These are phyloP conservation scores for Alternaria viburni DNA, from an alignment of 2,329 filamentous ascomycete species.

Conservation along the genomic window DNA sequence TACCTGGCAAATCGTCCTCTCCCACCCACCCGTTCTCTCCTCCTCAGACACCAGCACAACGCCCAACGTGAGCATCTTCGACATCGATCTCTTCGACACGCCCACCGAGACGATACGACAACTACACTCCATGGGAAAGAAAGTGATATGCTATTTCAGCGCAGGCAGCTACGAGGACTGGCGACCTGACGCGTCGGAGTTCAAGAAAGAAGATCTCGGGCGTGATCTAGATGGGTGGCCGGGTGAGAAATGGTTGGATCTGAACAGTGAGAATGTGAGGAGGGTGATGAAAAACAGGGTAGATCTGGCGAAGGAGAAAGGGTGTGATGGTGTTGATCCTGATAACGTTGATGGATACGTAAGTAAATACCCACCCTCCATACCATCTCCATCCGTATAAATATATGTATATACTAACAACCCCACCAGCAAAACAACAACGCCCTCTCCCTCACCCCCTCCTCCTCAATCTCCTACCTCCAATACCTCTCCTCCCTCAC, in stretches of 20 bases:
- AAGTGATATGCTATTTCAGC: slow-evolving; percentile 78
- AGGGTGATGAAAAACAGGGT: slow-evolving; percentile 69
- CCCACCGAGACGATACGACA: slow-evolving; percentile 53
- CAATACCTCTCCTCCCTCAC: slow-evolving; percentile 65
- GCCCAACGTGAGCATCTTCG: slow-evolving; percentile 63
- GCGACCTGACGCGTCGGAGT: slow-evolving; percentile 64
- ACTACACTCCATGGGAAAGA: slow-evolving; percentile 60
- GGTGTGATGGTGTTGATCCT: slow-evolving; percentile 72
- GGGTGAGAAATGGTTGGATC: slow-evolving; percentile 71
- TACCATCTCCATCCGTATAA: neutral
- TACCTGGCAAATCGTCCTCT: slow-evolving; percentile 69
- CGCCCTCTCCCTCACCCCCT: slow-evolving; percentile 64
- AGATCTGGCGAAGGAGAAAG: slow-evolving; percentile 64
- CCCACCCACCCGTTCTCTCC: slow-evolving; percentile 34
- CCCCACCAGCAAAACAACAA: slow-evolving; percentile 61
- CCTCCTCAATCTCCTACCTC: slow-evolving; percentile 65
- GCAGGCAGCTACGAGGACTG: slow-evolving; percentile 72
- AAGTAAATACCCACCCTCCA: slow-evolving; percentile 29
- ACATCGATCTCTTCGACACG: slow-evolving; percentile 67
- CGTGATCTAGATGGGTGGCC: slow-evolving; percentile 67
- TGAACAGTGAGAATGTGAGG: slow-evolving; percentile 64
- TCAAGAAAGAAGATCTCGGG: slow-evolving; percentile 63
- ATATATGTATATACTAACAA: neutral
- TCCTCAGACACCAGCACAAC: slow-evolving; percentile 46
- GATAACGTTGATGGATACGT: slow-evolving; percentile 74